Evolutionary conservation across 345 rosid genomes (phyloP).

Genomic region (Ailanthus altissimus): DNA sequence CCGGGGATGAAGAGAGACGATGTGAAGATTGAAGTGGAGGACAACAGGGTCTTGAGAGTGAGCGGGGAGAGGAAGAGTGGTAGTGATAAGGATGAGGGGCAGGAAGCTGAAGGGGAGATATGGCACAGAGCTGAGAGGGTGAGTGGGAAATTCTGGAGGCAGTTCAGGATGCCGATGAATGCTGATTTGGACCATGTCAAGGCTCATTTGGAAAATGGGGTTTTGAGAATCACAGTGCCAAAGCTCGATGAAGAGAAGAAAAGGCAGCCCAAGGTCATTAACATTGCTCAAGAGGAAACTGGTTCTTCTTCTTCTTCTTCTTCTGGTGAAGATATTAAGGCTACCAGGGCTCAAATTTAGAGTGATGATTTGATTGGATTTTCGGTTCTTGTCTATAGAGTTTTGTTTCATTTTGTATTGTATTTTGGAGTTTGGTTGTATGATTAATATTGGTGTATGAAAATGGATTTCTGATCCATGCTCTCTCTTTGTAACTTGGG

Average conservation of each 20-base stretch:
- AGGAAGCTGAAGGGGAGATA: conserved; percentile 31
- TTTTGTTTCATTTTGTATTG: too few relatives aligned
- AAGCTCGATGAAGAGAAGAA: conserved; percentile 33
- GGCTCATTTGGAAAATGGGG: conserved; percentile 39
- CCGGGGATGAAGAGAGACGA: conserved; percentile 45
- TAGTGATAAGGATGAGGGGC: neutral
- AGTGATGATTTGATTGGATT: too few relatives aligned
- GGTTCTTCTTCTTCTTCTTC: conserved; percentile 19
- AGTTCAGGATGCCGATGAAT: conserved; percentile 36
- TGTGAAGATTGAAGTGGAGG: conserved; percentile 43
- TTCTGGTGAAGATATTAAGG: conserved; percentile 38
- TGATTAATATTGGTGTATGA: too few relatives aligned
- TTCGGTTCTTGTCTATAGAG: too few relatives aligned
- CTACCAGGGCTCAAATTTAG: conserved; percentile 34
- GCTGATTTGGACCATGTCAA: conserved; percentile 37
- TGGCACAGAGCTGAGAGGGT: conserved; percentile 49
- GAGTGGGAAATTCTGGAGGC: conserved; percentile 41
- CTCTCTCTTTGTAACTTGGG: too few relatives aligned
- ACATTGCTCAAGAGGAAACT: conserved; percentile 25
- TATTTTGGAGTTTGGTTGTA: too few relatives aligned
- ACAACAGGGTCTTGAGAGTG: conserved; percentile 37
- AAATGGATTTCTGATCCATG: too few relatives aligned
- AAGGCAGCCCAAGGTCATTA: conserved; percentile 44
- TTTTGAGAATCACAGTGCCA: conserved; percentile 29
- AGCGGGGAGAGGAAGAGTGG: conserved; percentile 36